Evolutionary conservation across 768 basidiomycete genomes (phyloP), one percentile per base, ranked within the genome.

Genomic region (Xanthoconium stramineum): DNA sequence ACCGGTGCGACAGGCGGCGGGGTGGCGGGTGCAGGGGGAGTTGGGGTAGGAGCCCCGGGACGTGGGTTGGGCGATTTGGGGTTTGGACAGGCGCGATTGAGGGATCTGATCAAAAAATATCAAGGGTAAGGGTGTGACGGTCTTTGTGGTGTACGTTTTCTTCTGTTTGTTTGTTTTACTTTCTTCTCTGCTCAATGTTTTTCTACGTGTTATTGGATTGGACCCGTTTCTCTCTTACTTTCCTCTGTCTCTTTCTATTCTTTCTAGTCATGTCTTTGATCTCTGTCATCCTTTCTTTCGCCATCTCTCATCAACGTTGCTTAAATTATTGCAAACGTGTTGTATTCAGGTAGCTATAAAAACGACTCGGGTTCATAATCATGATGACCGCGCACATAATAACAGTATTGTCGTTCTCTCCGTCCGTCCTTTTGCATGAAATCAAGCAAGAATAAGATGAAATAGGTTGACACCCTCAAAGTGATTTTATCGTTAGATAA

Each of bases 21-120:
- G 24, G 24, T 2, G 24, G 24, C 24, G 24, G 24, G 24, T 24
- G 24, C 4, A 24, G 24, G 24, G 4, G 24, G 24, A 24, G 4
- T 24, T 24, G 24, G 24, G 24, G 24, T 24, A n/a, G n/a, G n/a
- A n/a, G n/a, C n/a, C n/a, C 33, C 33, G 15, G 64, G 60, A n/a
- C 53, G 66, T 37, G 57, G 62, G 17, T 56, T 62, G 36, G 73
- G 74, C 2, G 85, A 88, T 39, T 69, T 87, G 55, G 86, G 82
- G 11, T 90, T 91, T 72, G 89, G 89, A 14, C 85, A 91, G 70
- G 88, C 89, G 14, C 76, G 85, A 57, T 71, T 91, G 61, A 75
- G 88, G 53, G 89, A 91, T 71, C 74, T 91, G 58, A 91, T 91
- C 68, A 86, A 84, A 80, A 88, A 89, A 64, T 92, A 91, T 67